These are phyloP conservation scores for Myxozyma mucilagina DNA, from an alignment of 805 yeast genomes.

Conservation along the genomic window DNA sequence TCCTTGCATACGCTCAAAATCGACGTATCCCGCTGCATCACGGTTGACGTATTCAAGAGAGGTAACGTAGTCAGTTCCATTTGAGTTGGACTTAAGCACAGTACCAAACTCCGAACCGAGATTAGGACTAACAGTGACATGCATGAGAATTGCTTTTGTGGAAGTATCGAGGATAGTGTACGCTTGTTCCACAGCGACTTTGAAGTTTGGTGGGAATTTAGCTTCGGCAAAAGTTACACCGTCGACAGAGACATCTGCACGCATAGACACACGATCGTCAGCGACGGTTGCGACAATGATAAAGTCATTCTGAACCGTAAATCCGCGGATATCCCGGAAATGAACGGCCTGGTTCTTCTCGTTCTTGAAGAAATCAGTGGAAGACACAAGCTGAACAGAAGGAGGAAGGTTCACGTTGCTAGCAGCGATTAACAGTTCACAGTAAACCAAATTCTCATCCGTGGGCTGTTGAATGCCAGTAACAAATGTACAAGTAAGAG, in stretches of 20 bases:
- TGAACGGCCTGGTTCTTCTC: conserved; percentile 41
- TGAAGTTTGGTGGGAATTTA: conserved; percentile 66
- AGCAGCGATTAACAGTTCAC: conserved; percentile 47
- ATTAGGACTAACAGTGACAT: conserved; percentile 65
- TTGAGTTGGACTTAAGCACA: conserved; percentile 81
- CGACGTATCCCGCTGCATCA: conserved; percentile 72
- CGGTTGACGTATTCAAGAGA: conserved; percentile 74
- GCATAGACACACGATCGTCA: conserved; percentile 52
- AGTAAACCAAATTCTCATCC: conserved; percentile 59
- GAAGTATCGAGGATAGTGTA: conserved; percentile 78
- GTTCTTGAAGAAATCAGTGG: conserved; percentile 47
- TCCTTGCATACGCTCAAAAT: conserved; percentile 79
- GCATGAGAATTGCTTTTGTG: conserved; percentile 73
- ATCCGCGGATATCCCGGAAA: conserved; percentile 67
- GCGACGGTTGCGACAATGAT: conserved; percentile 67
- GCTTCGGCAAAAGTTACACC: conserved; percentile 78
- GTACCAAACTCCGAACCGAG: conserved; percentile 67
- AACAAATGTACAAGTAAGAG: conserved; percentile 64
- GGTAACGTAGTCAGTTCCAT: conserved; percentile 82
- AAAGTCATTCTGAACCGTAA: conserved; percentile 68
- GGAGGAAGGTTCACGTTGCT: neutral
- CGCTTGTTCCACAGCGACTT: conserved; percentile 61
- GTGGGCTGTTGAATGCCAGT: conserved; percentile 52
- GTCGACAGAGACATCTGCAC: conserved; percentile 75
- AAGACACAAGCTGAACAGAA: conserved; percentile 44